Conservation (phyloP, 2,329 filamentous ascomycete genomes). For the Phialocephala sp. region DNA sequence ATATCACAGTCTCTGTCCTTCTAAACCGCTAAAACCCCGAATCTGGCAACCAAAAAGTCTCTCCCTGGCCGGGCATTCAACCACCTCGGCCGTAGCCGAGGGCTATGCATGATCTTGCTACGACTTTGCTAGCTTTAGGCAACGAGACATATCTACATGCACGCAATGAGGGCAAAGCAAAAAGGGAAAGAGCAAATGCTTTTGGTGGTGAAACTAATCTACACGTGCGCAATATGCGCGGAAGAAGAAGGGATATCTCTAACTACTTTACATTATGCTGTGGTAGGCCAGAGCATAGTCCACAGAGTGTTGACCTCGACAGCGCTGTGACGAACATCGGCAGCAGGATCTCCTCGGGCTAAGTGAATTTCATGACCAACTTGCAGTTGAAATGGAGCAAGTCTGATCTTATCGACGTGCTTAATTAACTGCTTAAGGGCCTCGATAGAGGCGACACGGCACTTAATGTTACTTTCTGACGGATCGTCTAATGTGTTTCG, state of each 20-base stretch:
- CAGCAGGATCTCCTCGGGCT: not conserved
- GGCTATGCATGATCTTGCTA: too few relatives aligned
- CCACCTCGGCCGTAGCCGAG: too few relatives aligned
- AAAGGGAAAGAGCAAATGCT: too few relatives aligned
- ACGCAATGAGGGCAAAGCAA: too few relatives aligned
- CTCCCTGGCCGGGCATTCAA: not conserved
- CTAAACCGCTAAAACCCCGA: not conserved
- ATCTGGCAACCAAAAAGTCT: not conserved
- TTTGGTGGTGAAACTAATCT: not conserved
- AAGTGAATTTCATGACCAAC: conserved; percentile 17
- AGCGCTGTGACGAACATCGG: not conserved
- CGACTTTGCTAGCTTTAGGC: too few relatives aligned
- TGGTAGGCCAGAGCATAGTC: not conserved
- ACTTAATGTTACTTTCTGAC: conserved; percentile 32
- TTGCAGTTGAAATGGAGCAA: conserved; percentile 37
- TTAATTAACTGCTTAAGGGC: conserved; percentile 36
- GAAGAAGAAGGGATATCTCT: too few relatives aligned
- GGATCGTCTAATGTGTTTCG: conserved; percentile 36
- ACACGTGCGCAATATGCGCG: not conserved
- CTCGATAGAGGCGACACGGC: conserved; percentile 39
- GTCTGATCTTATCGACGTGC: conserved; percentile 23
- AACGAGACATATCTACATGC: too few relatives aligned
- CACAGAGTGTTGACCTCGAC: not conserved
- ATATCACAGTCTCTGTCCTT: not conserved
- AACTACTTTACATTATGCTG: not conserved